These are phyloP conservation scores for Aristolochia contorta DNA, from an alignment of 164 flowering plant genomes.

Conservation along the genomic window DNA sequence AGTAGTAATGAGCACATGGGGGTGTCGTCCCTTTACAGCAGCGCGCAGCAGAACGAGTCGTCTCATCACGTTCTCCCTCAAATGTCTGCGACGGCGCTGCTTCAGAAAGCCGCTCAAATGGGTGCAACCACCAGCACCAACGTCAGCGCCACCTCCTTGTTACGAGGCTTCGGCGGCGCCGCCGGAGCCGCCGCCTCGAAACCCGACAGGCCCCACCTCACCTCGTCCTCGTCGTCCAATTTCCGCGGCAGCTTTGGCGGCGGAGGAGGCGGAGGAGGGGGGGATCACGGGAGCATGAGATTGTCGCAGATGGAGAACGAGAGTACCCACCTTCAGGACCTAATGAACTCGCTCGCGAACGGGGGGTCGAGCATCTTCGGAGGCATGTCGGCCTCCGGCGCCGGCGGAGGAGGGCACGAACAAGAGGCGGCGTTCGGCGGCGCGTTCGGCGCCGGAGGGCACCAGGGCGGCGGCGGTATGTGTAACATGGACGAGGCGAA, in stretches of 20 bases:
- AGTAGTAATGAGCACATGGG: slow-evolving; percentile 10
- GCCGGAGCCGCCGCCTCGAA: too few species aligned
- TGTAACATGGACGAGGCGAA: slow-evolving; percentile 24
- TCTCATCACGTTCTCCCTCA: slow-evolving; percentile 38
- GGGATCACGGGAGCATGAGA: slow-evolving; percentile 21
- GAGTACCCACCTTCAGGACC: slow-evolving; percentile 40
- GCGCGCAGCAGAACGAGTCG: slow-evolving; percentile 19
- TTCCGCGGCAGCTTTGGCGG: slow-evolving; percentile 3
- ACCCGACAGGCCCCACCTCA: slow-evolving; percentile 15
- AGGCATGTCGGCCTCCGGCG: slow-evolving; percentile 17
- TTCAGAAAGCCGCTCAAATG: slow-evolving; percentile 79
- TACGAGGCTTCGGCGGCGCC: slow-evolving; percentile 39
- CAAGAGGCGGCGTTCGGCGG: slow-evolving; percentile 21
- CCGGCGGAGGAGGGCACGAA: slow-evolving; percentile 11
- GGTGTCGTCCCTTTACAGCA: slow-evolving; percentile 27
- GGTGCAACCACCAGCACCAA: slow-evolving; percentile 58
- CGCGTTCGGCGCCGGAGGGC: slow-evolving; percentile 19
- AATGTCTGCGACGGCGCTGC: slow-evolving; percentile 87
- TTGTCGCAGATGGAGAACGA: slow-evolving; percentile 25
- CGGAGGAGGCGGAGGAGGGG: slow-evolving; percentile 9
- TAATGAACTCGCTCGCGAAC: slow-evolving; percentile 51
- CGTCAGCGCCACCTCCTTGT: slow-evolving; percentile 23
- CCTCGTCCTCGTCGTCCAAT: slow-evolving; percentile 12
- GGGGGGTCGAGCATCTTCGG: slow-evolving; percentile 27
- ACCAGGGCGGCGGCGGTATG: slow-evolving; percentile 2